Evolutionary conservation across 768 basidiomycete genomes (phyloP).

Genomic region (Podaxis rugospora): DNA sequence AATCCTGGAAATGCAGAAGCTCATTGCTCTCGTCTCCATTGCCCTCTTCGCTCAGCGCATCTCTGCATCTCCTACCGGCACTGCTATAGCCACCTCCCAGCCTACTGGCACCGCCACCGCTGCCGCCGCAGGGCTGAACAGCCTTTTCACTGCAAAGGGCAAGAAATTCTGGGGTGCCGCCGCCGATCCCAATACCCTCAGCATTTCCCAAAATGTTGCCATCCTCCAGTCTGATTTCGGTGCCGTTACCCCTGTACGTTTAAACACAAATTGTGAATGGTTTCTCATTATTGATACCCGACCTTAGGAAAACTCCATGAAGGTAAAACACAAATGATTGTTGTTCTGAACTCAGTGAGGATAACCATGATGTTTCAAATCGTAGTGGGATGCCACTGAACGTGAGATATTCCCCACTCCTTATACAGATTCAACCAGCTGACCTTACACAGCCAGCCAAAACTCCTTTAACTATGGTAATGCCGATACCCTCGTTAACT

Average conservation of each 20-base stretch:
- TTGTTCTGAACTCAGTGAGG: neutral
- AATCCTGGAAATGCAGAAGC: slow-evolving; percentile 1
- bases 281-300: neutral
- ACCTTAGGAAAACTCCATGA: slow-evolving; percentile 34
- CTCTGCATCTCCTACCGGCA: slow-evolving; percentile 13
- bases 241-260: slow-evolving; percentile 31
- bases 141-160: slow-evolving; percentile 26
- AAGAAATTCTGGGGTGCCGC: slow-evolving; percentile 28
- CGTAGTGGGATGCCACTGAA: slow-evolving; percentile 39
- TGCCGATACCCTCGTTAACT: slow-evolving; percentile 34
- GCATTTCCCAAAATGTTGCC: slow-evolving; percentile 22
- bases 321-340: slow-evolving; percentile 19
- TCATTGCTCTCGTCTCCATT: slow-evolving; percentile 6
- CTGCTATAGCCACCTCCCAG: no score
- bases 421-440: neutral
- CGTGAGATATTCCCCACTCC: slow-evolving; percentile 16
- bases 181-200: slow-evolving; percentile 25
- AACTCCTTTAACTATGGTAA: slow-evolving; percentile 29
- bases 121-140: slow-evolving; percentile 18
- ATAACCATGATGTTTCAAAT: neutral
- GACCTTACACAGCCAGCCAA: slow-evolving; percentile 20
- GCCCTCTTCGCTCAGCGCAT: neutral
- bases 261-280: neutral
- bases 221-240: slow-evolving; percentile 34
- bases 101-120: slow-evolving; percentile 6